Conservation (phyloP, 2,329 filamentous ascomycete genomes). For the Calonectria naviculata region DNA sequence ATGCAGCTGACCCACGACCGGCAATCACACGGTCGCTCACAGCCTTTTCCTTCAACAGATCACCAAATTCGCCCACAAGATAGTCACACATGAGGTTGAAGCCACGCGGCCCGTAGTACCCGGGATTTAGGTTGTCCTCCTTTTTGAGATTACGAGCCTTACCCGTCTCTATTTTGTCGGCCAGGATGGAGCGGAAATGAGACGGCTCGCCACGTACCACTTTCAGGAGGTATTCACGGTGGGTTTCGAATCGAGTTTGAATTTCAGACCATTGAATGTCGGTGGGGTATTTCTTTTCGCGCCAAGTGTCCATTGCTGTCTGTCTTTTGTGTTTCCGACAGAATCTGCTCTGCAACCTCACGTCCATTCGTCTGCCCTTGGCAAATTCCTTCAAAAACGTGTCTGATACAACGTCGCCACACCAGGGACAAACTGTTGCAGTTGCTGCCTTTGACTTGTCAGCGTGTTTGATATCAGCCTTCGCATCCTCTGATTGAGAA, state of each 20-base stretch:
- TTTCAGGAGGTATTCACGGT: slow-evolving; percentile 65
- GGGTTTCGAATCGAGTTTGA: slow-evolving; percentile 65
- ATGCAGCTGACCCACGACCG: slow-evolving; percentile 73
- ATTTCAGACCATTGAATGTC: slow-evolving; percentile 75
- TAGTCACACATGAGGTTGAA: slow-evolving; percentile 77
- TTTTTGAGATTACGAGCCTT: slow-evolving; percentile 69
- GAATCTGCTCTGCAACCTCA: slow-evolving; percentile 70
- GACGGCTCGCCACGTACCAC: slow-evolving; percentile 72
- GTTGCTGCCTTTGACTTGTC: slow-evolving; percentile 39
- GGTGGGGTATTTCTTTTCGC: slow-evolving; percentile 70
- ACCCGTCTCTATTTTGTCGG: slow-evolving; percentile 65
- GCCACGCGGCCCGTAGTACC: slow-evolving; percentile 86
- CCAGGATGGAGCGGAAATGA: slow-evolving; percentile 69
- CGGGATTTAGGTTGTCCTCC: slow-evolving; percentile 72
- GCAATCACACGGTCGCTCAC: slow-evolving; percentile 74
- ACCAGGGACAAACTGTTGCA: slow-evolving; percentile 71
- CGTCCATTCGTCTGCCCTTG: slow-evolving; percentile 59
- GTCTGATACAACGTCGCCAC: slow-evolving; percentile 67
- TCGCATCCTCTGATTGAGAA: slow-evolving; percentile 13
- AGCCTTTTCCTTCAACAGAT: slow-evolving; percentile 70
- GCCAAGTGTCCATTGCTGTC: slow-evolving; percentile 61
- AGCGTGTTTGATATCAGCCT: slow-evolving; percentile 10
- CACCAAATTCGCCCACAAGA: slow-evolving; percentile 70
- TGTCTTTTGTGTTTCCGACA: slow-evolving; percentile 71
- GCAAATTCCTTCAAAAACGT: slow-evolving; percentile 65